Conservation (phyloP, 2,329 filamentous ascomycete genomes). For the Colletotrichum sp. region DNA sequence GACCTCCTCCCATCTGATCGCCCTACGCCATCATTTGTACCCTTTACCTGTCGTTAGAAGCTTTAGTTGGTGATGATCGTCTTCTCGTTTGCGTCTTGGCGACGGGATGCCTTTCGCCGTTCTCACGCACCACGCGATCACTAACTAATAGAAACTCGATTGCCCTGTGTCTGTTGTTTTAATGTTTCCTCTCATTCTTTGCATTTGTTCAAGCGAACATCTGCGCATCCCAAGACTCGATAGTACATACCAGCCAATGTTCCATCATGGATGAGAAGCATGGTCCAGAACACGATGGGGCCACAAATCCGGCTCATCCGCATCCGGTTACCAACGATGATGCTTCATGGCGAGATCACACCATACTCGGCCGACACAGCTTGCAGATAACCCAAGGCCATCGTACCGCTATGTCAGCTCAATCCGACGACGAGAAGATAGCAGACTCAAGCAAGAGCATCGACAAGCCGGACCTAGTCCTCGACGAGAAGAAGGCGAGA, state of each 20-base stretch:
- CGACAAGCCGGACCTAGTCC: neutral
- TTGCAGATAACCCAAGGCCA: neutral
- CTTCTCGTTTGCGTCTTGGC: neutral
- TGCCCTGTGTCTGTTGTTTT: neutral
- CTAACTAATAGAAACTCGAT: neutral
- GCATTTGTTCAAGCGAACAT: neutral
- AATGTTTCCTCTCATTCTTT: neutral
- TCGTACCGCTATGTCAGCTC: neutral
- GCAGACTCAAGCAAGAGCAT: neutral
- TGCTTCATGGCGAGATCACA: neutral
- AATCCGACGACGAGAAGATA: neutral
- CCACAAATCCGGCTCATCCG: neutral
- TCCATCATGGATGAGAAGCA: constrained; percentile 2
- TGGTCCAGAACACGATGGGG: neutral
- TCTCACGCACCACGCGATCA: neutral
- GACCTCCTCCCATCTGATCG: neutral
- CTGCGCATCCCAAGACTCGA: neutral
- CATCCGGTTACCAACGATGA: neutral
- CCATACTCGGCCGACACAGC: constrained; percentile 7
- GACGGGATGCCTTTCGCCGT: neutral
- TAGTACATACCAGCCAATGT: neutral
- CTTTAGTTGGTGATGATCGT: neutral
- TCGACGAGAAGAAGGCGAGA: neutral
- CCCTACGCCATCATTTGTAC: neutral
- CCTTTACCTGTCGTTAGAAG: neutral